A percentile compares a stretch with the other conserved stretches of the same genome.
phyloP scores from a whole-genome alignment of 352 stramenopile genomes.

The Globisporangium middletonii region DNA sequence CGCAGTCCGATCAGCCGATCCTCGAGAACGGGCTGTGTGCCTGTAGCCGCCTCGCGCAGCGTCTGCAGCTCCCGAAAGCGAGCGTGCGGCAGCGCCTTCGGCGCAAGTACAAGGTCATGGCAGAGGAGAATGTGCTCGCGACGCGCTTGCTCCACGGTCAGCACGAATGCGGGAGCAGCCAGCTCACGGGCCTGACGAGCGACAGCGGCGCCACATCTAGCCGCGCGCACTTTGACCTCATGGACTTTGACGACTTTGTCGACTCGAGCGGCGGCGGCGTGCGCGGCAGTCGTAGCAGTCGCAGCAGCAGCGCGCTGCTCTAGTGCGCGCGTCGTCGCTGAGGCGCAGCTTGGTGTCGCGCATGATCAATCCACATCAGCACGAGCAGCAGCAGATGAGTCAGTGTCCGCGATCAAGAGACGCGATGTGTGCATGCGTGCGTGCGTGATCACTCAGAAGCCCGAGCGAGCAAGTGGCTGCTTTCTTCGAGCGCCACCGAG shows the following conservation, averaged over 20 bases:
- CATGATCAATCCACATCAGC: too few relatives aligned
- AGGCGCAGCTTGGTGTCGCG: too few relatives aligned
- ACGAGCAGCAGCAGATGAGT: neutral
- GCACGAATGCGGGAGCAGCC: neutral
- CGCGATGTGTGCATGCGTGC: neutral
- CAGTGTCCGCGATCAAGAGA: neutral
- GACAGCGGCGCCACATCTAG: neutral
- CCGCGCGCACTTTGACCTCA: neutral
- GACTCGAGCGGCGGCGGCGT: neutral
- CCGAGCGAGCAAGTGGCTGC: too few relatives aligned
- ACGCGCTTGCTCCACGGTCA: slow-evolving; percentile 37
- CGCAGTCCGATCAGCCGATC: slow-evolving; percentile 35
- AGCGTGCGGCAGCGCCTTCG: slow-evolving; percentile 20
- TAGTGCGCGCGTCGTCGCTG: neutral
- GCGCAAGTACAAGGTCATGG: slow-evolving; percentile 27
- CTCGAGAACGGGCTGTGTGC: slow-evolving; percentile 39
- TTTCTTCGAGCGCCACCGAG: too few relatives aligned
- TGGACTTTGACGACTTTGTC: neutral
- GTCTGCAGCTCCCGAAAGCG: slow-evolving; percentile 34
- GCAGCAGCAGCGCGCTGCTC: neutral
- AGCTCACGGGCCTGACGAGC: neutral
- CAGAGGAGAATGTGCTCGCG: slow-evolving; percentile 31
- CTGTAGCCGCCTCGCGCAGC: slow-evolving; percentile 54
- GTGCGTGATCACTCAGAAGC: neutral
- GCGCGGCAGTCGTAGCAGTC: too few relatives aligned